Evolutionary conservation across 805 yeast species (phyloP).

Genomic region (Metschnikowia picachoensis): DNA sequence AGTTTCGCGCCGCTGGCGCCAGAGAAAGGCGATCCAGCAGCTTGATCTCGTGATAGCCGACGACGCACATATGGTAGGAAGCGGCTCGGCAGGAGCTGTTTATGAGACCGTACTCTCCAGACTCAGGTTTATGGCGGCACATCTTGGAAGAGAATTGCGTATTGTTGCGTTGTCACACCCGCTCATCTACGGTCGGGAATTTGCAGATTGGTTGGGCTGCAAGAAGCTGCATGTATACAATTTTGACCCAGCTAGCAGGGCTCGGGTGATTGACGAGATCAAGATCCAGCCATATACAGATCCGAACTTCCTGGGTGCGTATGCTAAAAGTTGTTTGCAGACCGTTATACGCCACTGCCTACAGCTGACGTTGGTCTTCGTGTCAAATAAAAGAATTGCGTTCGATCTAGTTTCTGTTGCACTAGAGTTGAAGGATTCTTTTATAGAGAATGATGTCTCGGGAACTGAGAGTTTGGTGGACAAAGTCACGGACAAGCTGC

Average conservation of each 20-base stretch:
- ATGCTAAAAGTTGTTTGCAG: constrained; percentile 3
- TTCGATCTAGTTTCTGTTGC: constrained; percentile 5
- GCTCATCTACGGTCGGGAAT: constrained; percentile 68
- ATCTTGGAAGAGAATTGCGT: constrained; percentile 52
- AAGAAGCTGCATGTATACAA: constrained; percentile 58
- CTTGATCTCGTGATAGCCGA: constrained; percentile 71
- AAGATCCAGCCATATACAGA: constrained; percentile 42
- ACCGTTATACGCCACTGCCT: not conserved
- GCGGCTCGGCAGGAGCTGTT: constrained; percentile 49
- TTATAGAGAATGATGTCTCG: not conserved
- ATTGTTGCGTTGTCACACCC: constrained; percentile 69
- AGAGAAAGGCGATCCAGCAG: constrained; percentile 61
- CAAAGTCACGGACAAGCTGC: constrained; percentile 6
- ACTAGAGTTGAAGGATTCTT: constrained; percentile 2
- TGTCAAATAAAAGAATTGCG: constrained; percentile 44
- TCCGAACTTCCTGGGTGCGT: not conserved
- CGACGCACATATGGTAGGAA: constrained; percentile 65
- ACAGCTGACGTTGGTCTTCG: constrained; percentile 40
- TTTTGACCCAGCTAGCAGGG: constrained; percentile 61
- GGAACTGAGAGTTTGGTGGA: not conserved
- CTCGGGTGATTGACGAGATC: constrained; percentile 51
- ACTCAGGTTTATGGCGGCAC: constrained; percentile 64
- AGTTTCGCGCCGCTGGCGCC: constrained; percentile 79
- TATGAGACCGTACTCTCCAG: constrained; percentile 74
- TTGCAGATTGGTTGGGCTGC: constrained; percentile 86